Evolutionary conservation across 768 basidiomycete species (phyloP).

Genomic region (Trametes punicea): DNA sequence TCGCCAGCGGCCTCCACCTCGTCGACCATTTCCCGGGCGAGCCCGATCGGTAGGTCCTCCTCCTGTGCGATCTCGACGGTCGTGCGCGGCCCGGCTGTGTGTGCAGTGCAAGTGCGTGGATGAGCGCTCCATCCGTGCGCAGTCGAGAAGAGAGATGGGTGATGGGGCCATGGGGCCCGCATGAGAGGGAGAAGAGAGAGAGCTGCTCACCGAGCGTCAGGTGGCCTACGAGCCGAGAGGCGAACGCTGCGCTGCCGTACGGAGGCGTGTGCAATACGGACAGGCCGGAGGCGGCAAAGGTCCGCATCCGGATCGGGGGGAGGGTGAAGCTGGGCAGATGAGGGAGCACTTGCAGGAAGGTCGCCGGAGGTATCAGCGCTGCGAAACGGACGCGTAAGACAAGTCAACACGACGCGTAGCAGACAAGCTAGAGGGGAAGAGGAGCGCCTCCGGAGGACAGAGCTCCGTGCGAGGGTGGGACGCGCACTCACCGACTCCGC

Average conservation of each 20-base stretch:
- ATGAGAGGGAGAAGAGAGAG: not conserved
- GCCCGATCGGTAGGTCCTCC: constrained; percentile 68
- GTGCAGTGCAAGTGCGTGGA: not conserved
- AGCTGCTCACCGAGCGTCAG: constrained; percentile 39
- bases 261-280: constrained; percentile 81
- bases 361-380: constrained; percentile 90
- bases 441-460: not conserved
- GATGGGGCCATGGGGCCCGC: not conserved
- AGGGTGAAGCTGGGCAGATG: constrained; percentile 60
- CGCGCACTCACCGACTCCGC: constrained; percentile 73
- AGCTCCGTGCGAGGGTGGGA: not conserved
- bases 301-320: constrained; percentile 64
- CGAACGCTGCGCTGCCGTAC: constrained; percentile 67
- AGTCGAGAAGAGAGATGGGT: not conserved
- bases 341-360: constrained; percentile 73
- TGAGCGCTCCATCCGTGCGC: not conserved
- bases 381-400: not conserved
- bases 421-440: not conserved
- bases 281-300: constrained; percentile 67
- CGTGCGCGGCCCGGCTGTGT: constrained; percentile 36
- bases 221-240: constrained; percentile 56
- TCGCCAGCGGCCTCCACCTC: constrained; percentile 68
- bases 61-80: constrained; percentile 68
- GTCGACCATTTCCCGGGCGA: constrained; percentile 75
- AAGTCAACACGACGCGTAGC: not conserved